These are phyloP conservation scores for Plasmodium vivax DNA, from an alignment of 169 alveolate species.

Conservation along the genomic window DNA sequence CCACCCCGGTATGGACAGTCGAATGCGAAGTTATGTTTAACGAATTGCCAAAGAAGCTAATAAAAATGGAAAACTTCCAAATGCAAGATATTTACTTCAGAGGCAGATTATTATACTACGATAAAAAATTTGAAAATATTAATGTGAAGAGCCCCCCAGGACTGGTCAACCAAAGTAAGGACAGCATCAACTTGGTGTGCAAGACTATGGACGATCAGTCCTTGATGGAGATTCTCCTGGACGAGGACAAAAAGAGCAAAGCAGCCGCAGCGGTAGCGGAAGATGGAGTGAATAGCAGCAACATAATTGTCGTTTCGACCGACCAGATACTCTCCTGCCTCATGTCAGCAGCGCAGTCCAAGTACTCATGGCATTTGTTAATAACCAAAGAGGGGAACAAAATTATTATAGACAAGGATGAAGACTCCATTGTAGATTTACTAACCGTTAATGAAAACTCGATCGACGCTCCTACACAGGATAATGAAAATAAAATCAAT, in stretches of 20 bases:
- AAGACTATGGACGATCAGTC: slow-evolving; percentile 59
- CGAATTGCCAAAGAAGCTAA: slow-evolving; percentile 87
- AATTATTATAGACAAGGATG: slow-evolving; percentile 90
- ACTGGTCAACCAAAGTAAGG: slow-evolving; percentile 47
- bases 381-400: slow-evolving; percentile 89
- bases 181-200: slow-evolving; percentile 29
- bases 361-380: slow-evolving; percentile 92
- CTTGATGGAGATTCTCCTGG: slow-evolving; percentile 28
- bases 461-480: slow-evolving; percentile 92
- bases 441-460: slow-evolving; percentile 92
- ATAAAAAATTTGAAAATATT: slow-evolving; percentile 88
- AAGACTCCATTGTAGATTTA: slow-evolving; percentile 92
- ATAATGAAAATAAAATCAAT: slow-evolving; percentile 89
- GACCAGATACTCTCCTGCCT: slow-evolving; percentile 91
- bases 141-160: slow-evolving; percentile 84
- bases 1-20: slow-evolving; percentile 90
- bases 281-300: slow-evolving; percentile 70
- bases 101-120: slow-evolving; percentile 89
- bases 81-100: slow-evolving; percentile 90
- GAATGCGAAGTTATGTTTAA: slow-evolving; percentile 90
- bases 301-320: slow-evolving; percentile 88
- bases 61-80: slow-evolving; percentile 80
- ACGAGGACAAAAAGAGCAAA: slow-evolving; percentile 22
- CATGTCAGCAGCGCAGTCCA: slow-evolving; percentile 92
- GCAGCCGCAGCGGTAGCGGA: slow-evolving; percentile 65